Conservation (phyloP, 2,329 filamentous ascomycete species). For the Fusarium siculi region DNA sequence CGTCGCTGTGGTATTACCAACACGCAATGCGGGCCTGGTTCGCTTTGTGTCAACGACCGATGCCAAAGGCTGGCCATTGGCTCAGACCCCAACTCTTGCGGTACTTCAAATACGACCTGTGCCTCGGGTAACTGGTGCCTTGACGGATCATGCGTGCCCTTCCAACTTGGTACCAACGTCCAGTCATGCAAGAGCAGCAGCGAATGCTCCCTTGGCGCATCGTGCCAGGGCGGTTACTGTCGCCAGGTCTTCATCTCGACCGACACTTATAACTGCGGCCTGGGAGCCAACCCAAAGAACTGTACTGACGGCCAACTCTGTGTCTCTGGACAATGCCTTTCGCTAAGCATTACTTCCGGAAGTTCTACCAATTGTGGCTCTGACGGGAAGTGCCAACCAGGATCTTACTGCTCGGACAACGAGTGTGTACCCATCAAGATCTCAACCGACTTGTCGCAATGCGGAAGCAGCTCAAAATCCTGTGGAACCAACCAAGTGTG, state of each 20-base stretch:
- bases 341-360: conserved; percentile 12
- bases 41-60: conserved; percentile 27
- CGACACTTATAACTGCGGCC: conserved; percentile 21
- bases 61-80: conserved; percentile 32
- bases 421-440: conserved; percentile 15
- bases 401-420: conserved; percentile 14
- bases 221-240: conserved; percentile 16
- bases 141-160: conserved; percentile 26
- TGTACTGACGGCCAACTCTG: conserved; percentile 27
- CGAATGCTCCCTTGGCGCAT: conserved; percentile 12
- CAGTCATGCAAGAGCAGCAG: conserved; percentile 21
- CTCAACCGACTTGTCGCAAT: conserved; percentile 21
- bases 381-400: conserved; percentile 1
- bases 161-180: conserved; percentile 29
- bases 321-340: conserved; percentile 16
- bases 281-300: not conserved
- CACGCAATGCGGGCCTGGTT: conserved; percentile 12
- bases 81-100: conserved; percentile 25
- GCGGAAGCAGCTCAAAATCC: not conserved
- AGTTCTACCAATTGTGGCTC: conserved; percentile 5
- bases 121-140: conserved; percentile 35
- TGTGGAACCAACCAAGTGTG: conserved; percentile 21
- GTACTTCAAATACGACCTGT: conserved; percentile 14
- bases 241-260: conserved; percentile 24
- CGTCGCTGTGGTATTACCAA: conserved; percentile 11